These are phyloP conservation scores for Soucietia sequanensis DNA, from an alignment of 805 yeast genomes.

Conservation along the genomic window DNA sequence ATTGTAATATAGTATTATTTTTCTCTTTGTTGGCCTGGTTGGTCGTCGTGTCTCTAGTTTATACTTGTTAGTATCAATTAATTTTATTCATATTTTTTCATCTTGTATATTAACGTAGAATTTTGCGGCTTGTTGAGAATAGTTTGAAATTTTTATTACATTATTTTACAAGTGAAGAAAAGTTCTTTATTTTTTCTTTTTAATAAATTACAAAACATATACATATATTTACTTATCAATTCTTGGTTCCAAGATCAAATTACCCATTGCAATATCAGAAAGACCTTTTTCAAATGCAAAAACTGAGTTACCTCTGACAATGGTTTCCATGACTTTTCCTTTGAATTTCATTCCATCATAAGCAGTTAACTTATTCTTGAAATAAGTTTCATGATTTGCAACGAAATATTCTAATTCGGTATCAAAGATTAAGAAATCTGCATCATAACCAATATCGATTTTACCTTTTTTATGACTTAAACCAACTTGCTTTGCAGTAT, in stretches of 20 bases:
- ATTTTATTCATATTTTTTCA: too few species aligned
- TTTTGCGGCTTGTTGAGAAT: background rate
- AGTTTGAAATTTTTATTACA: background rate
- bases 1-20: too few species aligned
- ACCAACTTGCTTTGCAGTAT: conserved; percentile 87
- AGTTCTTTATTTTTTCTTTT: too few species aligned
- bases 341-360: conserved; percentile 67
- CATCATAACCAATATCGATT: conserved; percentile 75
- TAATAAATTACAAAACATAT: background rate
- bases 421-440: conserved; percentile 85
- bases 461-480: conserved; percentile 69
- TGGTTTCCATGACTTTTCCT: conserved; percentile 79
- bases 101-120: too few species aligned
- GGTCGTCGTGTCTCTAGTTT: too few species aligned
- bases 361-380: conserved; percentile 87
- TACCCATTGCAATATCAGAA: conserved; percentile 56
- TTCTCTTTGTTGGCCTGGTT: too few species aligned
- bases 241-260: conserved; percentile 61
- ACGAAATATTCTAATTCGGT: conserved; percentile 51
- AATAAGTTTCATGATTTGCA: conserved; percentile 55
- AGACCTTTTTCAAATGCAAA: conserved; percentile 59
- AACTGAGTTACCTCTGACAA: conserved; percentile 72
- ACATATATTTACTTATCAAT: conserved; percentile 6
- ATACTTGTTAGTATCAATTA: too few species aligned
- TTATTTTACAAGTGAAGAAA: too few species aligned